Evolutionary conservation across 768 basidiomycete genomes (phyloP), one percentile per base, ranked within the genome.

Genomic region (Suillus variegatus): DNA sequence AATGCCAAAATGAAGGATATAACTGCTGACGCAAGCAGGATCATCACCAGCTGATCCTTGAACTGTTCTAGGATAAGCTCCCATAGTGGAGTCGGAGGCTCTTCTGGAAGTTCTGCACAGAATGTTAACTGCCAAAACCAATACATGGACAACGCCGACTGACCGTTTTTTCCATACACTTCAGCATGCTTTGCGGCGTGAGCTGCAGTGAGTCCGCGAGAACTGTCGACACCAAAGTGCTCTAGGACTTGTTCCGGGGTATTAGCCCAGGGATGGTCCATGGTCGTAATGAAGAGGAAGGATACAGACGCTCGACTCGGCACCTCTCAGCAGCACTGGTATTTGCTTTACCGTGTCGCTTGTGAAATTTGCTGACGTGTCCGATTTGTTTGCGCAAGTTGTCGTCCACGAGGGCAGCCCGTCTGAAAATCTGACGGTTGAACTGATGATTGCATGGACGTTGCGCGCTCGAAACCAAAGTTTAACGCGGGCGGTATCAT

Each of bases 31-130:
- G 86, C 95, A 55, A 99, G 90, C 41, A 99, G 86, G 74, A 99
- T 99, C 68, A 99, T 89, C 49, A 99, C 97, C 36, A 99, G 87
- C 78, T 97, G 95, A 80, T 99, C 97, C 82, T 99, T 92, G 85
- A 99, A 99, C 79, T 99, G 97, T 70, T 97, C 95, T n/a, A 99
- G 84, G 66, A 99, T 91, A 66, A 99, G 88, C 74, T 94, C 86
- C 94, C 95, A 95, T 40, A 99, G 74, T 4, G 96, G 93, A 5
- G 97, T 97, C 4, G 93, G 80, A 0, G 93, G 90, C 12, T 96
- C 94, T 73, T 97, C 95, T 13, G 97, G 96, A 8, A 99, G 84
- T 74, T 93, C 97, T 99, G 76, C 16, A 58, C 49, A 58, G 28
- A 28, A 36, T 16, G n/a, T 41, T 13, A 61, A 16, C 25, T n/a